Base-by-base conservation (phyloP, 2,329 filamentous ascomycete species). In the Coniochaeta hoffmannii region DNA sequence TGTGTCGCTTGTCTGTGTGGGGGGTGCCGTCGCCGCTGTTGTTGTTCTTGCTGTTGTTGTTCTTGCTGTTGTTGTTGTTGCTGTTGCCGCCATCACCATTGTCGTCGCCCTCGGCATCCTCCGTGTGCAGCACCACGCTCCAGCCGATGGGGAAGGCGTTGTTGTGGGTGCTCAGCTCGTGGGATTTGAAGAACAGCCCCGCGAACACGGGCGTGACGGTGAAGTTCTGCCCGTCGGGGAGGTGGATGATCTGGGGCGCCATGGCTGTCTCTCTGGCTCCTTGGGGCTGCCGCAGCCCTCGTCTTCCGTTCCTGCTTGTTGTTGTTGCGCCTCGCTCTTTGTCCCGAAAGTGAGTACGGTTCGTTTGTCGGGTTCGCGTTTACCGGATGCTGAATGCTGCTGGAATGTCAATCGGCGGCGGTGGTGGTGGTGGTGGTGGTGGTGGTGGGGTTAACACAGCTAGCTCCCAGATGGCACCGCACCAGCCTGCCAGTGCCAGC, bases 191-290 rank as follows among this genome's bases (percentile, higher is more conserved):
- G 64, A 87, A 89, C 55, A 94, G 79, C 31, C 93, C 93, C n/a
- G 89, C 90, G 68, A 96, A 97, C 26, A 96, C 90, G 1, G 91
- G 89, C 14, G 84, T 85, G 31, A 96, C 88, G 3, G 86, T 87
- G 66, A 94, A 81, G 60, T 80, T 86, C 73, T 94, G 90, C 65
- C 92, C 93, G 72, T 97, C 95, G 50, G 93, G 93, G 62, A 97
- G 77, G 69, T 88, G 82, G 57, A 92, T 77, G 50, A 81, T 68
- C 30, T 72, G 69, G 41, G 68, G 34, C 22, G 34, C 34, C 34
- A 53, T 41, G 52, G 22, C 8, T 41, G 2, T 41, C 36, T 19
- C 36, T 11, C 17, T 41, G 19, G 6, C 35, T 19, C n/a, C 31
- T 2, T 26, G 15, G 12, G 14, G 15, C 30, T 19, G 31, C 10